phyloP scores from a whole-genome alignment of 805 yeast genomes.

The Candida tibetensis region DNA sequence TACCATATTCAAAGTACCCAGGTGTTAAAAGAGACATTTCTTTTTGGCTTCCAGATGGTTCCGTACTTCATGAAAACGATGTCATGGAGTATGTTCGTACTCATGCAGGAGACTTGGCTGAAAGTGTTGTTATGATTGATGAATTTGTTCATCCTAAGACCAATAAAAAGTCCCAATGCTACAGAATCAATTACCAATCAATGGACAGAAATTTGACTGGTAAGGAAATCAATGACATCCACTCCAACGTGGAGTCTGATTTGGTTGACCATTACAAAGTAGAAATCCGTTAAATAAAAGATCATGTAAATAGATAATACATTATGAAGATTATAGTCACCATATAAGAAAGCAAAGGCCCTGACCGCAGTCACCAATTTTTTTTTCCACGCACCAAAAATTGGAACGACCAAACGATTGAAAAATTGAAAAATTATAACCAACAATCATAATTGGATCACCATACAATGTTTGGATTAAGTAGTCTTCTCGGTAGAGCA shows the following conservation, averaged over 20 bases:
- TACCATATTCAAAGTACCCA: slow-evolving; percentile 89
- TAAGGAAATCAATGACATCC: slow-evolving; percentile 75
- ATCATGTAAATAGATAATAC: slow-evolving; percentile 4
- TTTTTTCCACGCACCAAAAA: too few relatives aligned
- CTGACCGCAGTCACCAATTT: too few relatives aligned
- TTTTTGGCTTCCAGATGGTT: slow-evolving; percentile 72
- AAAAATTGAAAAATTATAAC: neutral
- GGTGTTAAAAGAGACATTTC: slow-evolving; percentile 84
- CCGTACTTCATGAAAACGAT: slow-evolving; percentile 74
- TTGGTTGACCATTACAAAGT: slow-evolving; percentile 53
- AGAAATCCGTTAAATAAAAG: slow-evolving; percentile 42
- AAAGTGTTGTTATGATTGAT: slow-evolving; percentile 77
- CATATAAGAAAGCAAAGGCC: too few relatives aligned
- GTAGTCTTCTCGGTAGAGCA: neutral
- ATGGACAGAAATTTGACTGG: slow-evolving; percentile 92
- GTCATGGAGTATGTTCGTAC: slow-evolving; percentile 89
- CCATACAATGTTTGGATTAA: slow-evolving; percentile 8
- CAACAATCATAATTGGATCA: slow-evolving; percentile 9
- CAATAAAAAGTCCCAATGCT: slow-evolving; percentile 74
- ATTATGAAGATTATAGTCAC: too few relatives aligned
- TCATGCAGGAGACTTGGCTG: slow-evolving; percentile 84
- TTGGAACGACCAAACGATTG: neutral
- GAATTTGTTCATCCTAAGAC: slow-evolving; percentile 85
- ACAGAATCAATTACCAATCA: slow-evolving; percentile 87
- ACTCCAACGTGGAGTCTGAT: slow-evolving; percentile 59